Conservation (phyloP, 768 basidiomycete genomes). For the Suillus luteus region DNA sequence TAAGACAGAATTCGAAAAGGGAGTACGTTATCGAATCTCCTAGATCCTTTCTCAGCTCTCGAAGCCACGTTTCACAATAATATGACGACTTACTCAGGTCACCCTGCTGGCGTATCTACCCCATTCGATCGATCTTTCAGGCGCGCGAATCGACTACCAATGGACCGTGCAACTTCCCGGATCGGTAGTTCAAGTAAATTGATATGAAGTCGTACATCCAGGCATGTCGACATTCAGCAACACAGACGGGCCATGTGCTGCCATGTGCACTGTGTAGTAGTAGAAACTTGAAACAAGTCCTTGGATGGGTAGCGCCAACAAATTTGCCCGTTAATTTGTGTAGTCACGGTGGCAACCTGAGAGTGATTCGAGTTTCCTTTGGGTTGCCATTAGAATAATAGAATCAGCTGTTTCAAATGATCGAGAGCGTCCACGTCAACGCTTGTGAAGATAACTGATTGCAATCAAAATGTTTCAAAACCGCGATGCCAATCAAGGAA, state of each 20-base stretch:
- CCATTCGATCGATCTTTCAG: too few species aligned
- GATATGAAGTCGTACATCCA: too few species aligned
- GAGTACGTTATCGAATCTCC: background rate
- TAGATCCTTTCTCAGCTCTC: background rate
- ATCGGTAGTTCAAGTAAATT: too few species aligned
- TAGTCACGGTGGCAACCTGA: background rate
- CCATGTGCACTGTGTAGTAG: too few species aligned
- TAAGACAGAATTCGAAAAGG: background rate
- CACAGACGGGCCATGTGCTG: too few species aligned
- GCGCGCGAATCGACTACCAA: too few species aligned
- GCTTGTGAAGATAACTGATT: background rate
- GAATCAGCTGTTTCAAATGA: background rate
- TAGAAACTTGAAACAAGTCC: too few species aligned
- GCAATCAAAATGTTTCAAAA: too few species aligned
- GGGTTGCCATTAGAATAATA: background rate
- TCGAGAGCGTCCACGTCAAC: background rate
- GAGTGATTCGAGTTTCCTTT: background rate
- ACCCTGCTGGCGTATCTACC: too few species aligned
- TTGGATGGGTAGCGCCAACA: background rate
- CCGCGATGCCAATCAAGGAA: background rate
- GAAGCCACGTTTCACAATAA: background rate
- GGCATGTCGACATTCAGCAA: too few species aligned
- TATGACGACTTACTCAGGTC: background rate
- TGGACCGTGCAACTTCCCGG: too few species aligned
- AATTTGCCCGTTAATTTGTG: background rate